These are phyloP conservation scores for Arachis hypogaea DNA, from an alignment of 306 rosid species.

Conservation along the genomic window DNA sequence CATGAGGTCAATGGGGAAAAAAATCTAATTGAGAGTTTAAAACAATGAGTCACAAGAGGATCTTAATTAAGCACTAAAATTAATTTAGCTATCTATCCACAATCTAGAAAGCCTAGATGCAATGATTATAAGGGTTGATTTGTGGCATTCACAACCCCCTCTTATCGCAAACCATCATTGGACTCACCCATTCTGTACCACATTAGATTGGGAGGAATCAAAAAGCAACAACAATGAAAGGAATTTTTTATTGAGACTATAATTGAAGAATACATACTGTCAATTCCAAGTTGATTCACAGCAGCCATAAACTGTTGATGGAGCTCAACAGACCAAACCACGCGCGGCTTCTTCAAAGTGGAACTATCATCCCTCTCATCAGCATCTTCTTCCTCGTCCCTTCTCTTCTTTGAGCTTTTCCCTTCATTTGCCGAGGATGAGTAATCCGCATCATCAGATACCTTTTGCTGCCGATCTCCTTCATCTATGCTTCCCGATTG, in stretches of 20 bases:
- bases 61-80: conserved; percentile 7
- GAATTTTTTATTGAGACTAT: conserved; percentile 23
- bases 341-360: conserved; percentile 82
- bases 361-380: conserved; percentile 95
- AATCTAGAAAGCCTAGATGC: conserved; percentile 7
- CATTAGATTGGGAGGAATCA: conserved; percentile 8
- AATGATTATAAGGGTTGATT: conserved; percentile 12
- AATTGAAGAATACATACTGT: conserved; percentile 65
- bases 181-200: conserved; percentile 1
- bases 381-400: conserved; percentile 80
- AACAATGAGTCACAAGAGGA: conserved; percentile 8
- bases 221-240: conserved; percentile 26
- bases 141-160: background rate
- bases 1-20: background rate
- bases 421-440: conserved; percentile 94
- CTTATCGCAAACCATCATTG: background rate
- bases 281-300: conserved; percentile 94
- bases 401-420: conserved; percentile 71
- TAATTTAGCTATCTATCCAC: background rate
- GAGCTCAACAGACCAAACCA: conserved; percentile 98
- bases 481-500: conserved; percentile 79
- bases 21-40: conserved; percentile 3
- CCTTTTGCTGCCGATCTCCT: conserved; percentile 75
- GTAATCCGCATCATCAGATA: conserved; percentile 77
- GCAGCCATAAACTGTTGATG: conserved; percentile 98